These are phyloP conservation scores for Desmodesmus armatus DNA, from an alignment of 139 green algal species.

Conservation along the genomic window DNA sequence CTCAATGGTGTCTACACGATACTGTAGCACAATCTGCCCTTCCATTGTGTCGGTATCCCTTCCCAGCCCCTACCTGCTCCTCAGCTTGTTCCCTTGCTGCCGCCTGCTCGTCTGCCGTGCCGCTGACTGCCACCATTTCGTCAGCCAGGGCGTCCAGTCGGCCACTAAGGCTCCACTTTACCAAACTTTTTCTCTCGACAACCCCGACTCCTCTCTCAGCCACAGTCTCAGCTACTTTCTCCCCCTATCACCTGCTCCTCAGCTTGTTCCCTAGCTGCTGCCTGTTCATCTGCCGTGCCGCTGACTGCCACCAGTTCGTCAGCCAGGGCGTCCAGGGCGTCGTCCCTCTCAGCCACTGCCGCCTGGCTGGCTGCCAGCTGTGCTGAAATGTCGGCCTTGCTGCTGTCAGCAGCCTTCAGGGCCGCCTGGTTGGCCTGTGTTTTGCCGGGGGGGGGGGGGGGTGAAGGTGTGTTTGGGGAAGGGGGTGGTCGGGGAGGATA, in stretches of 20 bases:
- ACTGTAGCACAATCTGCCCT: too few species aligned
- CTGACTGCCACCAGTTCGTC: conserved; percentile 28
- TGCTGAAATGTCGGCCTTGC: neutral
- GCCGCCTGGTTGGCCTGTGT: conserved; percentile 1
- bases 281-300: neutral
- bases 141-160: neutral
- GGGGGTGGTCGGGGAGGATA: too few species aligned
- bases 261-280: neutral
- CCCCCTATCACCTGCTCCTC: conserved; percentile 16
- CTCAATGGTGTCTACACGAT: too few species aligned
- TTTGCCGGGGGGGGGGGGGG: too few species aligned
- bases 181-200: neutral
- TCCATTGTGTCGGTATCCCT: too few species aligned
- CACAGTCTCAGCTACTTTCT: neutral
- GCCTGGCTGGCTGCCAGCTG: neutral
- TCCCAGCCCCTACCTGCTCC: neutral
- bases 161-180: neutral
- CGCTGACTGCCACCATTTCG: neutral
- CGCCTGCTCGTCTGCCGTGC: neutral
- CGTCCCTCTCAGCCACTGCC: neutral
- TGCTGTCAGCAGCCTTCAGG: neutral
- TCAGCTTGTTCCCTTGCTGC: neutral
- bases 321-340: conserved; percentile 8
- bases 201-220: neutral
- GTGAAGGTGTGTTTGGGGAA: too few species aligned